Evolutionary conservation across 2,329 filamentous ascomycete species (phyloP), one percentile per base, ranked within the genome.

Genomic region (Mariannaea elegans): DNA sequence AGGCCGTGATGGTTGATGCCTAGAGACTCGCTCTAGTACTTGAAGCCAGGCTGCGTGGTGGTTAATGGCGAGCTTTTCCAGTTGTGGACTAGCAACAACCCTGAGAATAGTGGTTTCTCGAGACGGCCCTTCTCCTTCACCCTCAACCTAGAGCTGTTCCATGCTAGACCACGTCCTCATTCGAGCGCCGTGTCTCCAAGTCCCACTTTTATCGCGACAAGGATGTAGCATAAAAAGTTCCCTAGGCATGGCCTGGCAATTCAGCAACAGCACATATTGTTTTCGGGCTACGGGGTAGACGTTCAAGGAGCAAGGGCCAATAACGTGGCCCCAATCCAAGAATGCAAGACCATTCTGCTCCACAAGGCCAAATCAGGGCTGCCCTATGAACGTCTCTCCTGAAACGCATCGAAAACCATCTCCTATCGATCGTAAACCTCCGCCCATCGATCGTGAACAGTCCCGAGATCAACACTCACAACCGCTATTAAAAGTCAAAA

Each of bases 401-500:
- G 56, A 59, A 59, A 59, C 56, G 23, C 38, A 59, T 54, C 56
- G 45, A 31, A 54, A 50, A 59, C 50, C 56, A 46, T 45, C 56
- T 47, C 42, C 32, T 44, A 59, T 59, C 56, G 56, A 59, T 59
- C 56, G 56, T 54, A 54, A 59, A 49, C 36, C 38, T 32, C 53
- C 50, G 45, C 23, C 56, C 45, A 54, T 54, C 56, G 56, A 59
- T 59, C 56, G 50, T 39, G 31, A 45, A 54, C 36, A n/a, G 31
- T 59, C 50, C 48, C 29, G 23, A 59, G 56, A 59, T 59, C 44
- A 54, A 54, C 29, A 34, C 44, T 38, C 23, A 36, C 38, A 29
- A 14, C 45, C 38, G 21, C 29, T 36, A 16, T 31, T 23, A 12
- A 24, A 39, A 38, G 16, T 32, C 56, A 44, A 39, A 54, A 49